Base-by-base conservation (phyloP, 805 yeast genomes). In the Metschnikowia proteae region DNA sequence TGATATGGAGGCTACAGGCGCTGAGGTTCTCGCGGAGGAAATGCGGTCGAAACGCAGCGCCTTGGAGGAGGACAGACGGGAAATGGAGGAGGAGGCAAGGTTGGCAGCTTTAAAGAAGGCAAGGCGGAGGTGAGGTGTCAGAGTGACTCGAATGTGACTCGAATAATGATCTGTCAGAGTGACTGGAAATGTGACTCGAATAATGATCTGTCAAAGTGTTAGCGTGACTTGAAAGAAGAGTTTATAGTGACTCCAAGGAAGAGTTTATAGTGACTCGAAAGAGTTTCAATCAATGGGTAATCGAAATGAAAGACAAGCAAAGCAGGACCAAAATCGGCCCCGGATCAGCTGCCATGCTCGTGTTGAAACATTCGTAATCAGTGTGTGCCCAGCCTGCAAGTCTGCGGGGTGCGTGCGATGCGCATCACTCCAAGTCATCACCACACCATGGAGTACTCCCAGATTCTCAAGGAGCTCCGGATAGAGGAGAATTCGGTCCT, bases 1-100 rank as follows among this genome's bases (percentile, higher is more conserved):
- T 49, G 89, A 88, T 59, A 92, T 94, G 97, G 98, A 92, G 62
- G 97, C 97, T 3, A 85, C 94, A 1, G 97, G 97, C 27, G 83
- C 83, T 27, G 97, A 92, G 54, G 81, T 94, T 25, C 69, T 89
- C 37, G 87, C 81, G 48, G 99, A 92, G 60, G 99, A 92, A 66
- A 79, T 72, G 52, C 60, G 78, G 31, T 84, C 96, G 9, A 73
- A 82, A 33, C 75, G 76, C 43, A 77, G 75, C 47, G 99, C 96
- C 0, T 76, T 79, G 56, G 53, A 75, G 35, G 99, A 94, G 62
- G 99, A 92, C 60, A 70, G 74, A 43, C 70, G 76, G 45, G 97
- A 91, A 62, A 80, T 80, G 59, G 79, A 72, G 46, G 74, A 82
- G 60, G 82, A 86, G 54, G 80, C 74, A 48, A 58, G 70, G 45